Evolutionary conservation across 345 rosid genomes (phyloP).

Genomic region (Mangifera indica): DNA sequence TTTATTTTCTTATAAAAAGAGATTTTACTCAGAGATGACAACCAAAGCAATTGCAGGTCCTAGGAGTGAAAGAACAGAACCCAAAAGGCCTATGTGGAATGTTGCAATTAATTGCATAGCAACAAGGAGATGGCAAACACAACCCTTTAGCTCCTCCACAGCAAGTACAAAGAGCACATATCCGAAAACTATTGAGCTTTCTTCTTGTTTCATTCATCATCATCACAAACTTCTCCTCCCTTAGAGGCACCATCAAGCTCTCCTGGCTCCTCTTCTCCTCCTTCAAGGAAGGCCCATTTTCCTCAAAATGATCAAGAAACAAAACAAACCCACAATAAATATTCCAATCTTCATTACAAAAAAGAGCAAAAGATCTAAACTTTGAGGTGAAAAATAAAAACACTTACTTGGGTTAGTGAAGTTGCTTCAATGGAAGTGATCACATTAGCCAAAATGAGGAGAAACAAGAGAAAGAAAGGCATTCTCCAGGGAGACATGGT

Average conservation of each 20-base stretch:
- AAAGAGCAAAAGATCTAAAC: slow-evolving; percentile 19
- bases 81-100: slow-evolving; percentile 97
- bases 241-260: slow-evolving; percentile 43
- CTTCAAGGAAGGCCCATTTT: slow-evolving; percentile 33
- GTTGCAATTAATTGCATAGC: slow-evolving; percentile 96
- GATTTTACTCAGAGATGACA: slow-evolving; percentile 65
- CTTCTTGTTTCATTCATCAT: slow-evolving; percentile 79
- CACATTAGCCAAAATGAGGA: slow-evolving; percentile 34
- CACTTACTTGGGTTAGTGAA: slow-evolving; percentile 42
- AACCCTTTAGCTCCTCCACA: slow-evolving; percentile 83
- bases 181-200: slow-evolving; percentile 76
- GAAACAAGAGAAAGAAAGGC: slow-evolving; percentile 30
- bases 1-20: background rate
- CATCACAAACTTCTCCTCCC: slow-evolving; percentile 56
- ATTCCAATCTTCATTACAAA: background rate
- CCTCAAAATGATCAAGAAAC: slow-evolving; percentile 40
- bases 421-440: slow-evolving; percentile 32
- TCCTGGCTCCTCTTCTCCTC: slow-evolving; percentile 31
- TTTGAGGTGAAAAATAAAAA: background rate
- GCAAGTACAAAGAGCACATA: slow-evolving; percentile 93
- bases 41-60: slow-evolving; percentile 88
- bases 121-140: slow-evolving; percentile 89
- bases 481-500: slow-evolving; percentile 32
- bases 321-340: slow-evolving; percentile 27
- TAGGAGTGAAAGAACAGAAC: slow-evolving; percentile 95